phyloP scores from a whole-genome alignment of 2,329 filamentous ascomycete genomes.

The Blastomyces silverae region DNA sequence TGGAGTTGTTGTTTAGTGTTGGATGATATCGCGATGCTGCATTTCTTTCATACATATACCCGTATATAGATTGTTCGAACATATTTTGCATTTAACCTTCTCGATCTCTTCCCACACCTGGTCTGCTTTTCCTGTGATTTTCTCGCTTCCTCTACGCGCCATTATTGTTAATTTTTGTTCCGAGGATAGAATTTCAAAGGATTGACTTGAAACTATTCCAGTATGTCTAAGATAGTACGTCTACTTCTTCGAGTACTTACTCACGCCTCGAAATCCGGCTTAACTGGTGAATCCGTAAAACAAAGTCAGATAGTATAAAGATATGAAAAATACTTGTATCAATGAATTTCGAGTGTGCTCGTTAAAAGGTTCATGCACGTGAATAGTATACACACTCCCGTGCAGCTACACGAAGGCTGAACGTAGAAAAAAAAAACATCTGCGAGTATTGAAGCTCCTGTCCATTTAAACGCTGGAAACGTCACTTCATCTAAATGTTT shows the following conservation, averaged over 20 bases:
- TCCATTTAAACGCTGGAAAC: neutral
- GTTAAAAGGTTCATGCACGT: neutral
- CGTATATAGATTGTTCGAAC: neutral
- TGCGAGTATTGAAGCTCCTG: neutral
- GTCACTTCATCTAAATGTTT: constrained; percentile 5
- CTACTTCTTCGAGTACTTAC: neutral
- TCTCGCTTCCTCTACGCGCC: neutral
- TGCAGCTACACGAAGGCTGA: neutral
- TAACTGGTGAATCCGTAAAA: neutral
- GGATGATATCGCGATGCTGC: neutral
- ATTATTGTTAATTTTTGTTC: neutral
- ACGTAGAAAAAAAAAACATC: constrained; percentile 2
- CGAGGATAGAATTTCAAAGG: too few relatives aligned
- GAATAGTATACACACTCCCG: neutral
- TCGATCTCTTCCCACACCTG: neutral
- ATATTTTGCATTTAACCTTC: neutral
- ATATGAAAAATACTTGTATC: neutral
- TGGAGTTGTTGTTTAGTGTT: neutral
- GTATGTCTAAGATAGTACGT: neutral
- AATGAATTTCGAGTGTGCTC: neutral
- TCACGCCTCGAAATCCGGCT: neutral
- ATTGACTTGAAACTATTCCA: neutral
- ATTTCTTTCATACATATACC: neutral
- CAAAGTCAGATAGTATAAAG: neutral
- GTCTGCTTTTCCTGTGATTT: neutral